Evolutionary conservation across 2,329 filamentous ascomycete species (phyloP).

Genomic region (Aphanocladium album): DNA sequence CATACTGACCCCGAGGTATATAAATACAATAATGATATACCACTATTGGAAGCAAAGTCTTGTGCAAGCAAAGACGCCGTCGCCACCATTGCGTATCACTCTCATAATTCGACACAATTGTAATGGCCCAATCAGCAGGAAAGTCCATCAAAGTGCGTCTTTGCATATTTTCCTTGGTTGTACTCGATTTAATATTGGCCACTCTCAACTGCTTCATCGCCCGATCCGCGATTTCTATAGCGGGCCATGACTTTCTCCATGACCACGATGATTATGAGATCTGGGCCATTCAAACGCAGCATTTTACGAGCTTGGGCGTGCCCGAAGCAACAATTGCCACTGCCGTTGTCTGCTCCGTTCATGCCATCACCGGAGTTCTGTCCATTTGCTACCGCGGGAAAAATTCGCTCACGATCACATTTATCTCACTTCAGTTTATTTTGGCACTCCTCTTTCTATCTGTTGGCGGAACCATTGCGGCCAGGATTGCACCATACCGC

Average conservation of each 20-base stretch:
- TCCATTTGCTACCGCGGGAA: not conserved
- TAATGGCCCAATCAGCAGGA: not conserved
- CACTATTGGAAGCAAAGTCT: not conserved
- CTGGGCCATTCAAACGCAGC: not conserved
- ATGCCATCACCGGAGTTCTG: not conserved
- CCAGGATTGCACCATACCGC: not conserved
- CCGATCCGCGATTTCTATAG: not conserved
- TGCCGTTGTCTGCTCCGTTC: not conserved
- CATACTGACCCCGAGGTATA: not conserved
- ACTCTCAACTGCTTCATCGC: not conserved
- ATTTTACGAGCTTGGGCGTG: not conserved
- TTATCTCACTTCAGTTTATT: not conserved
- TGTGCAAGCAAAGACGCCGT: not conserved
- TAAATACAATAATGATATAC: not conserved
- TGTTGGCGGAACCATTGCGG: not conserved
- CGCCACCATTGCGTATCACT: no score
- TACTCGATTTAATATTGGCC: not conserved
- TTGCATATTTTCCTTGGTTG: not conserved
- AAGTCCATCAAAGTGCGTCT: not conserved
- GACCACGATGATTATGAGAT: not conserved
- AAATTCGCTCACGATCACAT: not conserved
- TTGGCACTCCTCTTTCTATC: not conserved
- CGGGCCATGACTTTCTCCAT: not conserved
- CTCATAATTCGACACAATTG: not conserved
- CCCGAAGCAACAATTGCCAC: not conserved